Conservation (phyloP, 495 filamentous ascomycete species). For the Aspergillus sparsus region DNA sequence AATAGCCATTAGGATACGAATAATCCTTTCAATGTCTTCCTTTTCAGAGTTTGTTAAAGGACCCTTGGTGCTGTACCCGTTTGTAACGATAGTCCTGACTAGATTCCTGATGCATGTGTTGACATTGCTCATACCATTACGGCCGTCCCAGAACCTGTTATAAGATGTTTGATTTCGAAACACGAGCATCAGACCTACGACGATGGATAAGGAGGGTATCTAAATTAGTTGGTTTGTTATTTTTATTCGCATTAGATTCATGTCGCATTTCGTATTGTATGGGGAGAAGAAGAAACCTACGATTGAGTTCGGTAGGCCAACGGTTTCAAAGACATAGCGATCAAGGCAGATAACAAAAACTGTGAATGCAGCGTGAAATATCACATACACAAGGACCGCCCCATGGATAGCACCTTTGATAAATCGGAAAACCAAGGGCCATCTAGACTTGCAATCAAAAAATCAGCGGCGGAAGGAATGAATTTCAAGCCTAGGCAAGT, state of each 20-base stretch:
- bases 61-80: slow-evolving; percentile 37
- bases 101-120: slow-evolving; percentile 65
- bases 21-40: slow-evolving; percentile 59
- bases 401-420: slow-evolving; percentile 74
- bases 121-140: slow-evolving; percentile 58
- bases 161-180: slow-evolving; percentile 74
- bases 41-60: slow-evolving; percentile 45
- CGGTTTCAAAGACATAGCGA: slow-evolving; percentile 51
- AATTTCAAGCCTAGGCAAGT: background rate
- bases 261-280: background rate
- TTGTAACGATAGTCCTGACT: slow-evolving; percentile 56
- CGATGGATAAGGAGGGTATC: slow-evolving; percentile 77
- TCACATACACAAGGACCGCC: slow-evolving; percentile 63
- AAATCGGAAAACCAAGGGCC: slow-evolving; percentile 73
- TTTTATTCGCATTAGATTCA: background rate
- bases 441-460: slow-evolving; percentile 40
- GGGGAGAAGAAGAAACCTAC: slow-evolving; percentile 35
- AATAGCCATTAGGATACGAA: slow-evolving; percentile 66
- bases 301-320: slow-evolving; percentile 66
- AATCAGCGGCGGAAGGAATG: background rate
- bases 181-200: slow-evolving; percentile 79
- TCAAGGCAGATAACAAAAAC: slow-evolving; percentile 65
- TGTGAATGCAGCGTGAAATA: slow-evolving; percentile 64
- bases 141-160: slow-evolving; percentile 72
- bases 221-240: slow-evolving; percentile 23